A percentile compares a stretch with the other conserved stretches of the same genome.
Conservation (phyloP, 2,329 filamentous ascomycete species). For the Dactylellina parvicollis region DNA sequence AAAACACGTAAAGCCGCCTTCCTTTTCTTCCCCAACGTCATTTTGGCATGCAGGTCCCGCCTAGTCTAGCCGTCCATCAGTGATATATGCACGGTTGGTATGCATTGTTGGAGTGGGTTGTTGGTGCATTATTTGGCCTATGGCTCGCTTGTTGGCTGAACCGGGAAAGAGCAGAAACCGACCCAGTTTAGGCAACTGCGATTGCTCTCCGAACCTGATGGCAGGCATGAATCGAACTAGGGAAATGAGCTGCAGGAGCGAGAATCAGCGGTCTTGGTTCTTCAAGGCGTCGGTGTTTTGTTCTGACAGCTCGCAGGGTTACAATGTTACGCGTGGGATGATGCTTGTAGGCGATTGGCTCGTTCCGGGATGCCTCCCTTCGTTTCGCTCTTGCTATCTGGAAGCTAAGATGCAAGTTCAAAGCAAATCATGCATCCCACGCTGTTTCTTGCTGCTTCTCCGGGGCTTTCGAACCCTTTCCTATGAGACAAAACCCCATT, state of each 20-base stretch:
- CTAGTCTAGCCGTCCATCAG: background rate
- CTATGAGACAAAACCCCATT: background rate
- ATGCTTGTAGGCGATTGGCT: constrained; percentile 42
- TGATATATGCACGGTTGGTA: background rate
- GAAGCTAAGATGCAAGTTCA: constrained; percentile 42
- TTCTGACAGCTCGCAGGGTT: background rate
- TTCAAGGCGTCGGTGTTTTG: constrained; percentile 5
- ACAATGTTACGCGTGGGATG: constrained; percentile 28
- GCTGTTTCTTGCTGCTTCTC: constrained; percentile 4
- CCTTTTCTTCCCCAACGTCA: constrained; percentile 44
- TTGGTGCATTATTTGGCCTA: constrained; percentile 24
- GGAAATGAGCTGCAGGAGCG: constrained; percentile 20
- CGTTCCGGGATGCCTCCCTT: constrained; percentile 19
- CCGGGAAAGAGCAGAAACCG: constrained; percentile 32
- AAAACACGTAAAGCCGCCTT: constrained; percentile 36
- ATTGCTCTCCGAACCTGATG: constrained; percentile 14
- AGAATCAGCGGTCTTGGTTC: constrained; percentile 18
- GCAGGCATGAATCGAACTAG: constrained; percentile 35
- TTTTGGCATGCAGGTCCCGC: constrained; percentile 31
- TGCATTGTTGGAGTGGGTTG: constrained; percentile 6
- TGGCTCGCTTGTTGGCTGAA: constrained; percentile 40
- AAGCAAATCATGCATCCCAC: constrained; percentile 36
- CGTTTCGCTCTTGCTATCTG: constrained; percentile 34
- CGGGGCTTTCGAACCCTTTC: background rate
- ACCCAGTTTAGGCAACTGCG: constrained; percentile 50